phyloP scores from a whole-genome alignment of 2,329 filamentous ascomycete species.

The Sarocladiaceae sp. region DNA sequence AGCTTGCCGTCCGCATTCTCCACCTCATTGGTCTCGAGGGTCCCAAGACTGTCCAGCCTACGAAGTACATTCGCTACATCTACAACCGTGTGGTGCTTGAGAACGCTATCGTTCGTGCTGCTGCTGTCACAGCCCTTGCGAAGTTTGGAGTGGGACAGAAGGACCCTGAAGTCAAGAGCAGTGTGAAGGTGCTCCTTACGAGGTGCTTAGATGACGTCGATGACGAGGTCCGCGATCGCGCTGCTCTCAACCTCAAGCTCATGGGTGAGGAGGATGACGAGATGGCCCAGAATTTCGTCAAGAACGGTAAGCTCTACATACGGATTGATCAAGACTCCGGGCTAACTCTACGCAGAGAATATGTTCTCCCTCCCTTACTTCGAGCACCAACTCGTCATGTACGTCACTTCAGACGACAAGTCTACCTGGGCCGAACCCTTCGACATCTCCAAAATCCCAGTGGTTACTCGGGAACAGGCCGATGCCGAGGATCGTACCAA shows the following conservation, averaged over 20 bases:
- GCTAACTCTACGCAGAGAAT: constrained; percentile 53
- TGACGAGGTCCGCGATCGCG: constrained; percentile 94
- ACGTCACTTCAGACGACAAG: constrained; percentile 88
- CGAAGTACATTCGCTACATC: constrained; percentile 98
- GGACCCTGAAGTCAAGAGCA: constrained; percentile 93
- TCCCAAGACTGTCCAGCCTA: constrained; percentile 89
- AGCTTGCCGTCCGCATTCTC: constrained; percentile 89
- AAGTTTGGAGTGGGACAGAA: constrained; percentile 98
- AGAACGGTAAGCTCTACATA: constrained; percentile 60
- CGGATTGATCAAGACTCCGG: constrained; percentile 12
- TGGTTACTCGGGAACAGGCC: constrained; percentile 92
- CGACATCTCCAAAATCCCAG: constrained; percentile 82
- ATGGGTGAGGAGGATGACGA: constrained; percentile 93
- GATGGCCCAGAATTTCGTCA: constrained; percentile 79
- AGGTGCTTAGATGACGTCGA: constrained; percentile 95
- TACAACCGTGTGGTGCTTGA: constrained; percentile 98
- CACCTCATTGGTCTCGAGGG: constrained; percentile 92
- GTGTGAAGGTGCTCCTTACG: constrained; percentile 85
- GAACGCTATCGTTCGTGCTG: constrained; percentile 91
- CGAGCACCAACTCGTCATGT: constrained; percentile 95
- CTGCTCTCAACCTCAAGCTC: constrained; percentile 82
- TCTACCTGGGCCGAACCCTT: constrained; percentile 79
- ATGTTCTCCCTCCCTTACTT: constrained; percentile 94
- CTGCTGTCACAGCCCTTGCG: constrained; percentile 88
- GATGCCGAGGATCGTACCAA: constrained; percentile 94